Conservation (phyloP, 306 rosid genomes). For the Bauhinia variegata region DNA sequence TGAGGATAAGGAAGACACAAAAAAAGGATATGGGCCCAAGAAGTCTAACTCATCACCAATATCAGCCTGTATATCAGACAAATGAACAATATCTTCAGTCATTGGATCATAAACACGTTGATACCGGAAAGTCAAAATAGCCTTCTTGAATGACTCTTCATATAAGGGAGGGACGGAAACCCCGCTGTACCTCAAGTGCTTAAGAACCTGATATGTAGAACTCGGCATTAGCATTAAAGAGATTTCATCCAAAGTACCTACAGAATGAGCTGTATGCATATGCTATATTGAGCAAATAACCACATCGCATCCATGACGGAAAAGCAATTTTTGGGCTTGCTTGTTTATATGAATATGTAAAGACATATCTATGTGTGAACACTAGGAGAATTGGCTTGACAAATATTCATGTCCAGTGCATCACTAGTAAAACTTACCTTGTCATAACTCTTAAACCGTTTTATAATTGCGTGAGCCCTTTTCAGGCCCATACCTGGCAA, state of each 20-base stretch:
- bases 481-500: constrained; percentile 98
- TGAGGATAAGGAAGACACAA: constrained; percentile 7
- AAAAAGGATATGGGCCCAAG: constrained; percentile 93
- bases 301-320: not conserved
- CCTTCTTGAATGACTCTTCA: constrained; percentile 90
- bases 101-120: constrained; percentile 84
- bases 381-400: not conserved
- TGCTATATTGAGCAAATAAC: not conserved
- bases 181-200: constrained; percentile 78
- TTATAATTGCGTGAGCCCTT: constrained; percentile 84
- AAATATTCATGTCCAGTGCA: not conserved
- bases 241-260: constrained; percentile 1
- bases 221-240: constrained; percentile 35
- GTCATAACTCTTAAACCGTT: constrained; percentile 71
- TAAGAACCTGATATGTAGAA: constrained; percentile 67
- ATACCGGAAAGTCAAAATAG: constrained; percentile 76
- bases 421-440: constrained; percentile 57
- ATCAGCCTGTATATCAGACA: constrained; percentile 54
- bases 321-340: not conserved
- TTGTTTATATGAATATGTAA: not conserved
- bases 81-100: constrained; percentile 68
- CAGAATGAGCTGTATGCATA: not conserved
- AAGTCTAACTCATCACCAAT: constrained; percentile 70
- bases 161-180: constrained; percentile 76
- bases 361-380: not conserved